phyloP scores from a whole-genome alignment of 2,329 filamentous ascomycete genomes.

The Claviceps capensis region DNA sequence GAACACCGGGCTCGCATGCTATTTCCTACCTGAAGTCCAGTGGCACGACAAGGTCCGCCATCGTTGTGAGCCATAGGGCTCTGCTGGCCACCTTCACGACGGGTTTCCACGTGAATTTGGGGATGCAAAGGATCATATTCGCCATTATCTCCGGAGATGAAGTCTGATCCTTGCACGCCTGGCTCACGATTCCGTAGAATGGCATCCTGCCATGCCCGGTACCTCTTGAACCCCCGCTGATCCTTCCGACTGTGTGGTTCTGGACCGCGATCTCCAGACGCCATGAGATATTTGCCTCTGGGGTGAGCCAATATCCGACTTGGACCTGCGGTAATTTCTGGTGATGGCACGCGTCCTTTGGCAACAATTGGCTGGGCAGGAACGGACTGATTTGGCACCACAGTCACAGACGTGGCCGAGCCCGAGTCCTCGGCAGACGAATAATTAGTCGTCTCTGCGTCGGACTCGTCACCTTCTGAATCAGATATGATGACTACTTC shows the following conservation, averaged over 20 bases:
- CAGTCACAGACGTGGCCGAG: slow-evolving; percentile 8
- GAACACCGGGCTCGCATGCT: slow-evolving; percentile 1
- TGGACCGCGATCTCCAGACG: slow-evolving; percentile 9
- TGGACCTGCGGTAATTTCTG: slow-evolving; percentile 1
- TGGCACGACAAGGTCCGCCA: not conserved
- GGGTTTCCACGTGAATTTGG: slow-evolving; percentile 1
- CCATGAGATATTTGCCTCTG: slow-evolving; percentile 10
- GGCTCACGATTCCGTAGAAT: slow-evolving; percentile 18
- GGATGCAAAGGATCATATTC: slow-evolving; percentile 4
- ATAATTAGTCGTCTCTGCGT: slow-evolving; percentile 20
- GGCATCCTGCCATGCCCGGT: slow-evolving; percentile 29
- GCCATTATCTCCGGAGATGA: slow-evolving; percentile 5
- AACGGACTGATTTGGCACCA: slow-evolving; percentile 8
- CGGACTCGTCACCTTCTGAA: slow-evolving; percentile 33
- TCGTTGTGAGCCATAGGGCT: slow-evolving; percentile 1
- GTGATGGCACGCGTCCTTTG: slow-evolving; percentile 1
- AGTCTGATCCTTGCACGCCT: slow-evolving; percentile 8
- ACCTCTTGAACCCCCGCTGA: slow-evolving; percentile 33
- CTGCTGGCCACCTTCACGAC: slow-evolving; percentile 2
- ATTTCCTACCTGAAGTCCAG: slow-evolving; percentile 4
- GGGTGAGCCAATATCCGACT: not conserved
- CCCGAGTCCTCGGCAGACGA: slow-evolving; percentile 18
- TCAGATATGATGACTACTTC: slow-evolving; percentile 56
- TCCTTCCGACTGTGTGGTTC: slow-evolving; percentile 18
- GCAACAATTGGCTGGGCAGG: not conserved